Conservation (phyloP, 495 filamentous ascomycete genomes). For the Penicillium riverlandense region DNA sequence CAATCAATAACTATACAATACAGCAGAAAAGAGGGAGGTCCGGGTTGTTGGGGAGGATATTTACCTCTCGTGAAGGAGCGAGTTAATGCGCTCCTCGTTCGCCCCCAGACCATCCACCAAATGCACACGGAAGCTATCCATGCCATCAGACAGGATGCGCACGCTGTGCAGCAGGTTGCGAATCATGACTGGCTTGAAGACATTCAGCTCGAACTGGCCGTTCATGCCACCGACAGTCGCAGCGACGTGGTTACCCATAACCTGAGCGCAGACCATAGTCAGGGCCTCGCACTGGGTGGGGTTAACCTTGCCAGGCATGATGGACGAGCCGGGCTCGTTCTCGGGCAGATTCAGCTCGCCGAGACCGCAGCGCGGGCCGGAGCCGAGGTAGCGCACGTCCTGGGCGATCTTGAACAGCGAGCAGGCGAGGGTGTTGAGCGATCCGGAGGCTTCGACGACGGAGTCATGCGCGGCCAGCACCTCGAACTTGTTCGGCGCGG, state of each 20-base stretch:
- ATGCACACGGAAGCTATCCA: conserved; percentile 91
- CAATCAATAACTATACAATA: not conserved
- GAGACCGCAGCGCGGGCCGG: conserved; percentile 89
- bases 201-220: conserved; percentile 98
- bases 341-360: conserved; percentile 89
- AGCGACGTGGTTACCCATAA: conserved; percentile 94
- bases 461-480: conserved; percentile 96
- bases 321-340: conserved; percentile 94
- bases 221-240: conserved; percentile 91
- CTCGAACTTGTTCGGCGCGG: conserved; percentile 98
- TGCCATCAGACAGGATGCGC: conserved; percentile 80
- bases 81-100: conserved; percentile 82
- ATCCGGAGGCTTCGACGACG: conserved; percentile 86
- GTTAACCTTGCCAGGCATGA: conserved; percentile 99
- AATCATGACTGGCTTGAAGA: conserved; percentile 97
- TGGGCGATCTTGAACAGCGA: conserved; percentile 98
- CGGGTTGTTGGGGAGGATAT: conserved; percentile 7
- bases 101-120: conserved; percentile 83
- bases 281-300: conserved; percentile 96
- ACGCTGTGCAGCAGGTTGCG: conserved; percentile 88
- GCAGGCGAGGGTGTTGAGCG: conserved; percentile 84
- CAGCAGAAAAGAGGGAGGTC: not conserved
- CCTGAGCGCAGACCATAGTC: conserved; percentile 96
- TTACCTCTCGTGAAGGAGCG: conserved; percentile 81
- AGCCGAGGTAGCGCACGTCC: conserved; percentile 94